Percentiles rank a stretch among this genome's conserved stretches.
phyloP scores from a whole-genome alignment of 192 early-diverging fungal species.

The Linnemannia hyalina region DNA sequence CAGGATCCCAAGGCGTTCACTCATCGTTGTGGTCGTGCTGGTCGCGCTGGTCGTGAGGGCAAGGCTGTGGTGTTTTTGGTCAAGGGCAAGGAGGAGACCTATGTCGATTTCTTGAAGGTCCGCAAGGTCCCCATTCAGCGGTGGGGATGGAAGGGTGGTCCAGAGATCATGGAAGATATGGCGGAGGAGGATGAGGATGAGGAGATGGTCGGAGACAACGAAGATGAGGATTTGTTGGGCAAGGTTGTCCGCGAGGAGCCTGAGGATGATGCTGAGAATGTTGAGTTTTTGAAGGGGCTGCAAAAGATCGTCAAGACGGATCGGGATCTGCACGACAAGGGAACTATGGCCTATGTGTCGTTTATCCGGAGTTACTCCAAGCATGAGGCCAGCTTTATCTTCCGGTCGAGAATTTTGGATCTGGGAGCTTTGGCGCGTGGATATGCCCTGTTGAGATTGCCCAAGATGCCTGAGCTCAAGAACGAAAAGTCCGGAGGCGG shows the following conservation, averaged over 20 bases:
- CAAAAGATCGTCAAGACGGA: slow-evolving; percentile 73
- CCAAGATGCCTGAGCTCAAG: slow-evolving; percentile 95
- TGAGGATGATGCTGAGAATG: slow-evolving; percentile 59
- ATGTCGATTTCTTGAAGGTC: slow-evolving; percentile 88
- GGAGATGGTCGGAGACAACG: background rate
- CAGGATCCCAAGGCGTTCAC: slow-evolving; percentile 97
- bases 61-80: slow-evolving; percentile 89
- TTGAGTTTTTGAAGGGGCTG: slow-evolving; percentile 67
- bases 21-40: slow-evolving; percentile 96
- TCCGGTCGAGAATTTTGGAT: slow-evolving; percentile 88
- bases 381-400: slow-evolving; percentile 95
- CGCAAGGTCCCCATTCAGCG: slow-evolving; percentile 88
- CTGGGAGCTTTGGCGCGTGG: slow-evolving; percentile 79
- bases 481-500: slow-evolving; percentile 60
- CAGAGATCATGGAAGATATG: slow-evolving; percentile 47
- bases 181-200: slow-evolving; percentile 22
- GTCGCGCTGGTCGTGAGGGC: slow-evolving; percentile 87
- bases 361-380: slow-evolving; percentile 94
- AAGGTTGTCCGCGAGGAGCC: slow-evolving; percentile 41
- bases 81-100: slow-evolving; percentile 88
- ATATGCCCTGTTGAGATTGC: slow-evolving; percentile 86
- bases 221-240: slow-evolving; percentile 27
- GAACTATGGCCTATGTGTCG: slow-evolving; percentile 88
- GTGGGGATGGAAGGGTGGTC: slow-evolving; percentile 65
- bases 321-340: slow-evolving; percentile 84